A percentile compares a stretch with the other conserved stretches of the same genome.
Evolutionary conservation across 192 early-diverging fungal genomes (phyloP).

Genomic region (Mortierella antarctica): DNA sequence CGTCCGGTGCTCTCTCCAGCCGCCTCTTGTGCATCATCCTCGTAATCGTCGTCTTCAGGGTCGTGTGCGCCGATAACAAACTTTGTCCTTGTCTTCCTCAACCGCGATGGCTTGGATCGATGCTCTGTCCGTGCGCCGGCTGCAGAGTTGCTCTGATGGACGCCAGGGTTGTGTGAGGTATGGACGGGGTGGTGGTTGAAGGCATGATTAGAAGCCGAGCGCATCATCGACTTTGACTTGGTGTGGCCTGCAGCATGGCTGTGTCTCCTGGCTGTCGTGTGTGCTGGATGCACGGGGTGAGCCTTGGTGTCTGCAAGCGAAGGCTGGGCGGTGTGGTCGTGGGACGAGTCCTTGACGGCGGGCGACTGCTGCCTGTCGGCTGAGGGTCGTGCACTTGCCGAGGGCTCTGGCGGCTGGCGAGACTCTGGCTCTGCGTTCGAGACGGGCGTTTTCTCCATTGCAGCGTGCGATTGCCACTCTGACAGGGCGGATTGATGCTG

Average conservation of each 20-base stretch:
- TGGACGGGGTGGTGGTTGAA: conserved; percentile 2
- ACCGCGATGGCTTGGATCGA: not conserved
- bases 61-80: conserved; percentile 25
- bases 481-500: not conserved
- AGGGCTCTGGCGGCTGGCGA: too few species aligned
- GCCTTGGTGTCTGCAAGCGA: not conserved
- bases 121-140: not conserved
- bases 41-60: not conserved
- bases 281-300: not conserved
- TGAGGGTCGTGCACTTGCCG: too few species aligned
- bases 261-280: not conserved
- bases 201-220: conserved; percentile 9
- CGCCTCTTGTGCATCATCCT: conserved; percentile 3
- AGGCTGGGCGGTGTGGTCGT: not conserved
- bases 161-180: not conserved
- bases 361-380: too few species aligned
- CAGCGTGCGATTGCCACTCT: too few species aligned
- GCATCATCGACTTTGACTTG: conserved; percentile 14
- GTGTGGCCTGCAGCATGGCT: conserved; percentile 10
- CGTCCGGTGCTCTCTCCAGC: not conserved
- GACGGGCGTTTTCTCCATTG: too few species aligned
- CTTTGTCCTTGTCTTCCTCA: conserved; percentile 17
- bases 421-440: too few species aligned
- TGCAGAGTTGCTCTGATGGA: not conserved
- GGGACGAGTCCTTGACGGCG: not conserved